These are phyloP conservation scores for Kwoniella dendrophila DNA, from an alignment of 768 basidiomycete species.

Conservation along the genomic window DNA sequence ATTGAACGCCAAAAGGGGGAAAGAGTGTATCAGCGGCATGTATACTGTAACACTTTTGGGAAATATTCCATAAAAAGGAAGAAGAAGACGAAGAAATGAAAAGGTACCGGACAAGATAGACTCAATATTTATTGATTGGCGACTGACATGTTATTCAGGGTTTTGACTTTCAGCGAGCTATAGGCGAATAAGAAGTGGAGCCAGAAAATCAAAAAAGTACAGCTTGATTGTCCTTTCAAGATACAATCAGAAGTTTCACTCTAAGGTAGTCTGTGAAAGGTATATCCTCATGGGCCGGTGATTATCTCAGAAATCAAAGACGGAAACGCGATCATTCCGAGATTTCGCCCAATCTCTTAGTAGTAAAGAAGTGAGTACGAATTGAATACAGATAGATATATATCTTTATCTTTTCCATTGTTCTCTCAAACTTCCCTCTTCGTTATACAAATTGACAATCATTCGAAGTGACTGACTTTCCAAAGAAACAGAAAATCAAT, in stretches of 20 bases:
- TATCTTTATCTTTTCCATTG: neutral
- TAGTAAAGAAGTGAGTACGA: neutral
- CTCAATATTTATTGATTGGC: neutral
- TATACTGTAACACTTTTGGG: no score
- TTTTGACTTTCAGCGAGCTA: neutral
- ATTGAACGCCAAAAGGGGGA: no score
- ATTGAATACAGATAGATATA: neutral
- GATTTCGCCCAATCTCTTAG: no score
- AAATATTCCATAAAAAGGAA: no score
- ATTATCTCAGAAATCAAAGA: neutral
- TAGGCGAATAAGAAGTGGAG: neutral
- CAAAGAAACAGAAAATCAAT: neutral
- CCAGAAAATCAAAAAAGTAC: neutral
- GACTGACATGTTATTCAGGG: constrained; percentile 13
- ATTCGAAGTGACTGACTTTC: constrained; percentile 1
- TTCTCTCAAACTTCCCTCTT: constrained; percentile 2
- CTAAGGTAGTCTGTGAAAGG: constrained; percentile 4
- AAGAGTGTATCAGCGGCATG: no score
- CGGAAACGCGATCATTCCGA: neutral
- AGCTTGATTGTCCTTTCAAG: constrained; percentile 12
- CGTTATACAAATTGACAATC: no score
- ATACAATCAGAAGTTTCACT: neutral
- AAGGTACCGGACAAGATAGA: no score
- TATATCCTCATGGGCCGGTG: neutral
- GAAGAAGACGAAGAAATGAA: no score